Base-by-base conservation (phyloP, 1,284 basidiomycete species). In the Malassezia obtusa region DNA sequence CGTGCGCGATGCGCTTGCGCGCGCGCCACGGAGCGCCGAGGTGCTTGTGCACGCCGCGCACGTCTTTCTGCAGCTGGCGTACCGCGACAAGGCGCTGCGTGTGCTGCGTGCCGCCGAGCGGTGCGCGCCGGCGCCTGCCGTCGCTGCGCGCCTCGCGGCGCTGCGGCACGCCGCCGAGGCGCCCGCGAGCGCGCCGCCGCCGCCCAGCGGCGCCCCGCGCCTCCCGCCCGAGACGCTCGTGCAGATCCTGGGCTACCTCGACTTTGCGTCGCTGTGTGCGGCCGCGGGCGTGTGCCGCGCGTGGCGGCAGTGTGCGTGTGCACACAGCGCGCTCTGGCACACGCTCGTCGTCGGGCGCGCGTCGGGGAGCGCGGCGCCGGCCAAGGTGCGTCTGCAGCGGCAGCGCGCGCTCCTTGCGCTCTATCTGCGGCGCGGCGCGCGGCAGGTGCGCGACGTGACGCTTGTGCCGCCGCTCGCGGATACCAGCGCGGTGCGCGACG, bases 301-400 rank as follows among this genome's bases (percentile, higher is more conserved):
- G 24, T 56, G 53, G 53, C 43, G 41, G 17, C 4, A 8, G 19
- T 40, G 36, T 17, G 39, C 38, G 14, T 33, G 8, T 38, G 21
- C 41, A 32, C 26, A 39, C 19, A 24, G 14, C 37, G 15, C 31
- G 19, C 44, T 56, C 6, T 56, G 53, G 53, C 53, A 47, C 24
- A 36, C 40, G n/a, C 19, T 55, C 11, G 21, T 9, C 30, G 36
- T 55, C n/a, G 32, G 41, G 12, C 40, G 40, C 25, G 25, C 26
- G 21, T 26, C 24, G 40, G 25, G 31, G 32, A 45, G 32, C 26
- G 15, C 21, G 35, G 33, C 3, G 38, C 39, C 33, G 19, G 3
- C 14, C 49, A 45, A 35, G 31, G 30, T n/a, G 38, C 43, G 41
- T 3, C 31, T 25, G 11, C 25, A 19, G 19, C 36, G 17, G 7